A percentile compares a stretch with the other conserved stretches of the same genome.
Conservation (phyloP, 306 rosid species). For the Vigna hirtella region DNA sequence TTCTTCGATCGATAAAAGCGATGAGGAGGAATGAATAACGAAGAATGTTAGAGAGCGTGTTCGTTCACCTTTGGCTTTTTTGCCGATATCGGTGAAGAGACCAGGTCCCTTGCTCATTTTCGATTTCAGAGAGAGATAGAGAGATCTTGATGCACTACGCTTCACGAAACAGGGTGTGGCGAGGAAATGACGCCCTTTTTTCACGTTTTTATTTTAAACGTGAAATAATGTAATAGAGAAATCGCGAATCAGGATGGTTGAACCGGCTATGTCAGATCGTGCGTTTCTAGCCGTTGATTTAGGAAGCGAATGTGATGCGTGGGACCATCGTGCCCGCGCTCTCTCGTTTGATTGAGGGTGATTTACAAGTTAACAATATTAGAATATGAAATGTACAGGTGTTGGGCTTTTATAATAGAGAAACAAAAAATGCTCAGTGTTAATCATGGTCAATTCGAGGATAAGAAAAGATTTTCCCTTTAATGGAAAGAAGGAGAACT, state of each 20-base stretch:
- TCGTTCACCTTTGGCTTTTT: slow-evolving; percentile 76
- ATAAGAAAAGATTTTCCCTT: too few relatives aligned
- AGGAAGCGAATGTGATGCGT: slow-evolving; percentile 16
- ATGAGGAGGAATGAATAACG: slow-evolving; percentile 25
- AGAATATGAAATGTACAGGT: too few relatives aligned
- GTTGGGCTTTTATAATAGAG: too few relatives aligned
- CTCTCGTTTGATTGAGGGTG: slow-evolving; percentile 6
- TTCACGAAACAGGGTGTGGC: slow-evolving; percentile 40
- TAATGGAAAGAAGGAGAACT: too few relatives aligned
- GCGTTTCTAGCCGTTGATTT: slow-evolving; percentile 45
- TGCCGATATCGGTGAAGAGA: slow-evolving; percentile 88
- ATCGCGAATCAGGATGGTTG: slow-evolving; percentile 33
- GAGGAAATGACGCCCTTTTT: slow-evolving; percentile 43
- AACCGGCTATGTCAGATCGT: slow-evolving; percentile 13
- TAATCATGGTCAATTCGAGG: too few relatives aligned
- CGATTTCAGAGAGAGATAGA: slow-evolving; percentile 32
- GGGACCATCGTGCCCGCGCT: slow-evolving; percentile 2
- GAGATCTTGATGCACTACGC: slow-evolving; percentile 34
- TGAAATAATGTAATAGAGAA: neutral
- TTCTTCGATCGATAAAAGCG: neutral
- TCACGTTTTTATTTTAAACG: slow-evolving; percentile 10
- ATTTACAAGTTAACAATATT: neutral
- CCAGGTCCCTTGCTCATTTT: slow-evolving; percentile 93
- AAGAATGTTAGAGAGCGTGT: neutral
- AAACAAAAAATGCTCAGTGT: too few relatives aligned